Base-by-base conservation (phyloP, 2,329 filamentous ascomycete genomes). In the Colletotrichum orchidophilum region DNA sequence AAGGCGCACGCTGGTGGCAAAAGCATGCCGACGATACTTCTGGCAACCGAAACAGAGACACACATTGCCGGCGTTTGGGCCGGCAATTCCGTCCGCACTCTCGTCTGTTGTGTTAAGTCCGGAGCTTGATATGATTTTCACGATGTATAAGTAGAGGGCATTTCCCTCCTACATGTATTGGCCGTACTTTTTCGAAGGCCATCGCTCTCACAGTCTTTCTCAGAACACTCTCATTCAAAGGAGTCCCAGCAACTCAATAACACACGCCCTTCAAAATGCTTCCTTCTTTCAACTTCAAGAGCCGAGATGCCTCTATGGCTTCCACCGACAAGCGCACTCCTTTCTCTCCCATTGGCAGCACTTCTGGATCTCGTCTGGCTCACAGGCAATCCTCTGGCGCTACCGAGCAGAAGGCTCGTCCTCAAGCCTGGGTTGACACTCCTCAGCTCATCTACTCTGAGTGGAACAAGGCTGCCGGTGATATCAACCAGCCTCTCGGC, bases 391-490 rank as follows among this genome's bases (percentile, higher is more conserved):
- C 49, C 8, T n/a, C 26, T n/a, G 27, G 33, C 15, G 33, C 24
- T 8, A 29, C 52, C 26, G 62, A 42, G 26, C 62, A 64, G 52
- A 57, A 64, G 13, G 62, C 52, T 9, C 62, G 62, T 8, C 62
- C 62, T 58, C 62, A 64, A 29, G 62, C 62, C 35, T 64, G 62
- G 62, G 33, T 64, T 5, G 62, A 64, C 62, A 64, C 62, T 5
- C 62, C 62, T 31, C 62, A 58, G n/a, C 35, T 64, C 18, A 57
- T 64, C 18, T 64, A 64, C 62, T 64, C 62, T 2, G 62, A 33
- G 24, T 64, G 62, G 62, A 55, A 39, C 21, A 18, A 64, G 26
- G 62, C 62, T 26, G 62, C 62, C 18, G 62, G 62, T 7, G 62
- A 46, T 33, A 64, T 64, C 26, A 46, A 46, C 33, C 50, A 57